Evolutionary conservation across 495 filamentous ascomycete species (phyloP).

Genomic region (Daldinia vernicosa): DNA sequence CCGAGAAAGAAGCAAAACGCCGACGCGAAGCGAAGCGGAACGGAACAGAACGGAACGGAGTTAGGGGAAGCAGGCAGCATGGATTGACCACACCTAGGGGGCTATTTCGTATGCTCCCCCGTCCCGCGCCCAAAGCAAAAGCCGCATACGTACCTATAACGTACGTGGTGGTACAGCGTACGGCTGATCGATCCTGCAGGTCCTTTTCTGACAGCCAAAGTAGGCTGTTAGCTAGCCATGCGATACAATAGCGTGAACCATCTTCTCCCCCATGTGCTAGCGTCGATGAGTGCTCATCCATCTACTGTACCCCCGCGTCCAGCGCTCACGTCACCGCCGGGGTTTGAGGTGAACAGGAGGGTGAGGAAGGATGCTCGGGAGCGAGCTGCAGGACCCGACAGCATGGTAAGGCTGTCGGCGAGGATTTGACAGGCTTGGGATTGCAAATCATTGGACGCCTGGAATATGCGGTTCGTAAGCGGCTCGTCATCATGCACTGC

Average conservation of each 20-base stretch:
- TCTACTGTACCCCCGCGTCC: conserved; percentile 23
- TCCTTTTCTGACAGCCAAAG: conserved; percentile 13
- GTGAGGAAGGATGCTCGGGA: conserved; percentile 1
- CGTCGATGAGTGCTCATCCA: conserved; percentile 13
- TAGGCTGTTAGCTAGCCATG: conserved; percentile 13
- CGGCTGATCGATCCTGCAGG: conserved; percentile 34
- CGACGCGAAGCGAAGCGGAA: conserved; percentile 27
- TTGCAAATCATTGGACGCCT: conserved; percentile 26
- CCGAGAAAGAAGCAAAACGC: conserved; percentile 11
- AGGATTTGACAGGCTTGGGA: conserved; percentile 24
- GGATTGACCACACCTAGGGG: conserved; percentile 2
- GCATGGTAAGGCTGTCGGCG: conserved; percentile 30
- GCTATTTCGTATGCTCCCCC: conserved; percentile 9
- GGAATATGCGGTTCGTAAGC: conserved; percentile 25
- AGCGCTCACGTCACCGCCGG: conserved; percentile 24
- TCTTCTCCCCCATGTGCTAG: conserved; percentile 4
- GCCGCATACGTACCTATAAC: conserved; percentile 15
- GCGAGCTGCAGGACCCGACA: conserved; percentile 40
- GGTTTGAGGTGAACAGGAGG: background rate
- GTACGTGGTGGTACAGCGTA: conserved; percentile 1
- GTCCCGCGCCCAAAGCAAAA: conserved; percentile 17
- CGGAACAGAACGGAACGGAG: conserved; percentile 3
- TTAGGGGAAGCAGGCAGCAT: background rate
- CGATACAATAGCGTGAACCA: conserved; percentile 24
- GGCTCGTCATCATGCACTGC: conserved; percentile 40